These are phyloP conservation scores for Dendrobium huoshanense DNA, from an alignment of 106 monocot species.

Conservation along the genomic window DNA sequence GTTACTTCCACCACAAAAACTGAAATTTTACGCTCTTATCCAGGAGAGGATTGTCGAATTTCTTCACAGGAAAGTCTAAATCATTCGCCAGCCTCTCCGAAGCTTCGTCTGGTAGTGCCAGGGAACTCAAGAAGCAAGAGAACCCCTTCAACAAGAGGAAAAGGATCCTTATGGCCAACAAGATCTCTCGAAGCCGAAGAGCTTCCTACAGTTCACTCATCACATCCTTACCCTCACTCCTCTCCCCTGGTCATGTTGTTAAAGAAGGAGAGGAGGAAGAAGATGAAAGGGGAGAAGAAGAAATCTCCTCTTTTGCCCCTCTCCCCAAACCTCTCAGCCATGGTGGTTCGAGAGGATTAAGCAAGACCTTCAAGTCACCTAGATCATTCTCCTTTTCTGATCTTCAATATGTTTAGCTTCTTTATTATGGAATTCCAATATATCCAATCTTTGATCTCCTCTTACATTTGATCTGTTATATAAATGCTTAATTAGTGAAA, in stretches of 20 bases:
- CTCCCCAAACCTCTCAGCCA: slow-evolving; percentile 3
- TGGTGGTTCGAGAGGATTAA: background rate
- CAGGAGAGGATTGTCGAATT: slow-evolving; percentile 70
- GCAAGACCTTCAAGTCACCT: slow-evolving; percentile 10
- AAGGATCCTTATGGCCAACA: slow-evolving; percentile 16
- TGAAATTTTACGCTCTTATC: background rate
- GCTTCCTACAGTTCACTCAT: slow-evolving; percentile 35
- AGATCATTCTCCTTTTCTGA: slow-evolving; percentile 31
- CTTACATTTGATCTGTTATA: background rate
- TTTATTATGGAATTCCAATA: background rate
- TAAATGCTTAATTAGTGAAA: background rate
- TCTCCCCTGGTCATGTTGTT: slow-evolving; percentile 1
- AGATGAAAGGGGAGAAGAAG: slow-evolving; percentile 2
- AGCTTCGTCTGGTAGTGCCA: slow-evolving; percentile 1
- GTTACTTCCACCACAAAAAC: background rate
- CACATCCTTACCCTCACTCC: slow-evolving; percentile 10
- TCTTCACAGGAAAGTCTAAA: slow-evolving; percentile 64
- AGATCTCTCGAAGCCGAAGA: slow-evolving; percentile 12
- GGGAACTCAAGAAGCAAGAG: slow-evolving; percentile 37
- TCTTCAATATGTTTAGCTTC: slow-evolving; percentile 31
- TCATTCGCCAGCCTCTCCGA: slow-evolving; percentile 36
- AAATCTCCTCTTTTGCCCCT: background rate
- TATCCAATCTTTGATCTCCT: background rate
- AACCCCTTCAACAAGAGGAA: slow-evolving; percentile 46
- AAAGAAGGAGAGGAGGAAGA: slow-evolving; percentile 15